Evolutionary conservation across 106 monocot species (phyloP).

Genomic region (Amphibolis antarctica): DNA sequence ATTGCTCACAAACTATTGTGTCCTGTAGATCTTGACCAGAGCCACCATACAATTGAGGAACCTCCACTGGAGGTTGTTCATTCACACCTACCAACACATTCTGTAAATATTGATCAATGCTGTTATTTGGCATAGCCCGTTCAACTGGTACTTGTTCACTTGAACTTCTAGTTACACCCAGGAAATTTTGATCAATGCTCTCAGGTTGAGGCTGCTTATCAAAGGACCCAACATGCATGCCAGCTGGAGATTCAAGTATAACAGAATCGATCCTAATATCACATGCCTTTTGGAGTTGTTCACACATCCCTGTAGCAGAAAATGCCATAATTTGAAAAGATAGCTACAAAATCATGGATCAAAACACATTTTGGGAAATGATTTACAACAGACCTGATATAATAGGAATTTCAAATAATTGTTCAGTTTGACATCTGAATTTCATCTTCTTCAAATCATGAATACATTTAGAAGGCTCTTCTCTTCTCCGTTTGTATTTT

Average conservation of each 20-base stretch:
- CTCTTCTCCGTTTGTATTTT: conserved; percentile 36
- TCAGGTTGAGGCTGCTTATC: not conserved
- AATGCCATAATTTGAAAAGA: not conserved
- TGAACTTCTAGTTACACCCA: no score
- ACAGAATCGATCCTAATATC: conserved; percentile 11
- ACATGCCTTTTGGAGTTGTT: conserved; percentile 20
- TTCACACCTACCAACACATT: not conserved
- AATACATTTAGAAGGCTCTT: conserved; percentile 28
- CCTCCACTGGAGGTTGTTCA: not conserved
- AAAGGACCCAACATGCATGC: conserved; percentile 1
- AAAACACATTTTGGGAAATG: not conserved
- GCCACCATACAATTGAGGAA: not conserved
- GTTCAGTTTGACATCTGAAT: conserved; percentile 18
- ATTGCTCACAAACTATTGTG: conserved; percentile 4
- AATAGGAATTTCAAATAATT: conserved; percentile 33
- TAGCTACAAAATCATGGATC: not conserved
- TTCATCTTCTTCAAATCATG: conserved; percentile 36
- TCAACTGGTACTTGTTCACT: not conserved
- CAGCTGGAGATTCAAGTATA: not conserved
- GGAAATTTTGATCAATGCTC: not conserved
- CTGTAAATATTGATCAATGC: not conserved
- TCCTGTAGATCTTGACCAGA: not conserved
- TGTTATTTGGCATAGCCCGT: not conserved
- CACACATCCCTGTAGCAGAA: conserved; percentile 32
- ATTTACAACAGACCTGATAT: conserved; percentile 28